Percentiles rank a stretch among this genome's conserved stretches.
These are phyloP conservation scores for Chlorokybus atmophyticus DNA, from an alignment of 139 green algal species.

Conservation along the genomic window DNA sequence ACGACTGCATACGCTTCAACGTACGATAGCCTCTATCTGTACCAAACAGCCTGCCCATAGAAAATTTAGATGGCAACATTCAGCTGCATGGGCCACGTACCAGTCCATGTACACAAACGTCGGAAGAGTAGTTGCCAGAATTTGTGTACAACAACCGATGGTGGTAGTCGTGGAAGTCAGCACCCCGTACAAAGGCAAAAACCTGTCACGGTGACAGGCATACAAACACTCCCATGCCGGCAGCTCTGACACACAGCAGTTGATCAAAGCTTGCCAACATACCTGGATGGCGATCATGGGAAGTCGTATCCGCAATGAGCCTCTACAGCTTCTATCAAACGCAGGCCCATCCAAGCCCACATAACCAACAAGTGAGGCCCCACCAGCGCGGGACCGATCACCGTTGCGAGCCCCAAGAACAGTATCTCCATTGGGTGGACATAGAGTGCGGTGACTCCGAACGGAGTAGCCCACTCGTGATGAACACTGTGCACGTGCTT, in stretches of 20 bases:
- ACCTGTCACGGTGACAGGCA: too few species aligned
- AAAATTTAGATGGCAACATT: too few species aligned
- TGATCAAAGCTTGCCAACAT: too few species aligned
- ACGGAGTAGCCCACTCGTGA: conserved; percentile 33
- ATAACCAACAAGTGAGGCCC: conserved; percentile 29
- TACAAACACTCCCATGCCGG: too few species aligned
- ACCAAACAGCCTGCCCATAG: too few species aligned
- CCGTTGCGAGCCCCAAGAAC: conserved; percentile 29
- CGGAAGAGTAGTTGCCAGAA: conserved; percentile 27
- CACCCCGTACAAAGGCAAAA: too few species aligned
- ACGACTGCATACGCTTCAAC: too few species aligned
- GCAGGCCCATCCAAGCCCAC: conserved; percentile 34
- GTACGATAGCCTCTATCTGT: too few species aligned
- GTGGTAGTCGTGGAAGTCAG: conserved; percentile 30
- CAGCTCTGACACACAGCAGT: too few species aligned
- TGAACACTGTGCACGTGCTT: conserved; percentile 30
- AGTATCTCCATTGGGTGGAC: conserved; percentile 33
- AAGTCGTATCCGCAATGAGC: conserved; percentile 33
- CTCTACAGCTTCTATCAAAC: conserved; percentile 28
- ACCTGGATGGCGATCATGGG: conserved; percentile 31
- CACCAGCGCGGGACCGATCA: conserved; percentile 19
- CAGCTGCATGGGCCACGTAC: too few species aligned
- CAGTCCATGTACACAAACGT: conserved; percentile 33
- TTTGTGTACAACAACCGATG: conserved; percentile 30
- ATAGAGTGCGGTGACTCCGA: conserved; percentile 31